Evolutionary conservation across 805 yeast species (phyloP).

Genomic region (Candida xiaguanensis): DNA sequence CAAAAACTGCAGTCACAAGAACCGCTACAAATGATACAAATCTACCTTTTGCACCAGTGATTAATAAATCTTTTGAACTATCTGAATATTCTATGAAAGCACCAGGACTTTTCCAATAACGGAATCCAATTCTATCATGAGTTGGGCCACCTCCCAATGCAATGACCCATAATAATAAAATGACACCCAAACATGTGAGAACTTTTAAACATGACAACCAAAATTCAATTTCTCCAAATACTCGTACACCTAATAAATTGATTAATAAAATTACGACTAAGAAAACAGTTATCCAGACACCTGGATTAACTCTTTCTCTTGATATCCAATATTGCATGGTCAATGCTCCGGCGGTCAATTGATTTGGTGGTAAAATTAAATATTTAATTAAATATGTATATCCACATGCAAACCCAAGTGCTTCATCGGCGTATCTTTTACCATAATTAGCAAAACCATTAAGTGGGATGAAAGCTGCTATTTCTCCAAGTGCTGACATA

Average conservation of each 20-base stretch:
- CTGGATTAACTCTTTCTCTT: constrained; percentile 46
- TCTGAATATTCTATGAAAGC: constrained; percentile 52
- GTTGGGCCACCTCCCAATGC: constrained; percentile 78
- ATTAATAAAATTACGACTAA: constrained; percentile 38
- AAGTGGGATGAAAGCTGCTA: constrained; percentile 64
- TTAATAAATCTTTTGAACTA: constrained; percentile 26
- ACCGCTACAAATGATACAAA: constrained; percentile 62
- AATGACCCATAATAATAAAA: constrained; percentile 57
- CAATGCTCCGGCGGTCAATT: constrained; percentile 59
- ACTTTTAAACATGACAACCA: constrained; percentile 66
- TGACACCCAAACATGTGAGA: constrained; percentile 61
- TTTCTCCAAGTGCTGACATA: constrained; percentile 66
- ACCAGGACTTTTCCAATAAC: constrained; percentile 70
- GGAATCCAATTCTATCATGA: constrained; percentile 69
- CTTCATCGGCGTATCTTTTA: constrained; percentile 59
- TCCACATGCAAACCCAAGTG: constrained; percentile 68
- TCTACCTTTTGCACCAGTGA: constrained; percentile 47
- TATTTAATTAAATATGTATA: constrained; percentile 57
- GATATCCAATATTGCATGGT: constrained; percentile 53
- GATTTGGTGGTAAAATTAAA: constrained; percentile 57
- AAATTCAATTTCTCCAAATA: constrained; percentile 56
- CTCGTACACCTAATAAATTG: constrained; percentile 48
- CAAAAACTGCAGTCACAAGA: constrained; percentile 63
- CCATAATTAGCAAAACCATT: constrained; percentile 68
- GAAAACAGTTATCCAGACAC: constrained; percentile 54